Evolutionary conservation across 148 eudicot genomes (phyloP).

Genomic region (Bassia scoparia): DNA sequence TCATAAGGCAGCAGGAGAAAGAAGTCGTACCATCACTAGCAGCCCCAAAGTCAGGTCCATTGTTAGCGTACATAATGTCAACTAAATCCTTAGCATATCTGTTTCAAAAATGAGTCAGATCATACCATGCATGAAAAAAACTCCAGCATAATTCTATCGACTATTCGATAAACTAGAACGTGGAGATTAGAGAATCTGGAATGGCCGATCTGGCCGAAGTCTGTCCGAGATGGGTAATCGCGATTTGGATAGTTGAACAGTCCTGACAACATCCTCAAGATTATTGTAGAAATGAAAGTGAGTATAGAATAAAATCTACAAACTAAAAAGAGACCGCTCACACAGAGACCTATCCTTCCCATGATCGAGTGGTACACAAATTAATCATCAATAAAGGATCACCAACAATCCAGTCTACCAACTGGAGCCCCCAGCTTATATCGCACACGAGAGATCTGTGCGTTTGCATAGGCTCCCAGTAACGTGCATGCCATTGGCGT

Average conservation of each 20-base stretch:
- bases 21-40: conserved; percentile 88
- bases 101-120: conserved; percentile 29
- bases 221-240: too few relatives aligned
- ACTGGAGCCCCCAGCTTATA: too few relatives aligned
- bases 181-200: conserved; percentile 98
- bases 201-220: conserved; percentile 98
- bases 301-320: too few relatives aligned
- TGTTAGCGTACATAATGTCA: conserved; percentile 62
- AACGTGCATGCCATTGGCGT: conserved; percentile 99
- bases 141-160: neutral
- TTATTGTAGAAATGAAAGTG: too few relatives aligned
- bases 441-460: too few relatives aligned
- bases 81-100: conserved; percentile 95
- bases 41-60: conserved; percentile 97
- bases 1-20: neutral
- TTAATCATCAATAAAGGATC: too few relatives aligned
- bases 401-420: too few relatives aligned
- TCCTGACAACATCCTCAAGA: conserved; percentile 41
- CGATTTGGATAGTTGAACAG: too few relatives aligned
- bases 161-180: too few relatives aligned
- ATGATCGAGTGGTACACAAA: too few relatives aligned
- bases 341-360: too few relatives aligned
- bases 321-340: too few relatives aligned
- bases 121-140: conserved; percentile 10
- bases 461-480: conserved; percentile 94